A percentile compares a stretch with the other conserved stretches of the same genome.
Evolutionary conservation across 768 basidiomycete genomes (phyloP).

Genomic region (Xerocomellus amylosporus): DNA sequence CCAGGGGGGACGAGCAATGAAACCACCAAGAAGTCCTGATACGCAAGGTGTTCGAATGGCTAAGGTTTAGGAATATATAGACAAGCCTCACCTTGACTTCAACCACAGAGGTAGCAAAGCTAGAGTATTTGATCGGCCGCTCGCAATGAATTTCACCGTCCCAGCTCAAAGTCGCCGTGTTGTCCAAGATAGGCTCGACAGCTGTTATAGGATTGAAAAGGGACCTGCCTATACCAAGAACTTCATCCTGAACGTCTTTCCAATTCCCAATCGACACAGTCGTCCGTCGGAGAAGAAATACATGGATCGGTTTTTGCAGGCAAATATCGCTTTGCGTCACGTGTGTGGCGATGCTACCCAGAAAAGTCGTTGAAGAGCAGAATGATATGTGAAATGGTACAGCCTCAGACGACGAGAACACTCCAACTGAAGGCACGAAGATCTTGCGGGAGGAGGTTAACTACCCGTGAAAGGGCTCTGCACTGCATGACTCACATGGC

Average conservation of each 20-base stretch:
- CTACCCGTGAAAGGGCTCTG: not conserved
- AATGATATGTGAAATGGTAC: constrained; percentile 70
- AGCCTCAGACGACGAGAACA: constrained; percentile 52
- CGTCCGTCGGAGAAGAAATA: constrained; percentile 56
- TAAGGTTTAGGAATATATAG: not conserved
- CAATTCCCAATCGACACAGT: constrained; percentile 33
- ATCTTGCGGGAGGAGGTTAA: constrained; percentile 38
- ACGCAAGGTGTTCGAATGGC: not conserved
- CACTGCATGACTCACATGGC: constrained; percentile 25
- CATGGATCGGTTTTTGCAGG: constrained; percentile 38
- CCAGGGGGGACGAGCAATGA: constrained; percentile 41
- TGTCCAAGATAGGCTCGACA: constrained; percentile 25
- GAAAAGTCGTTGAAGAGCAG: constrained; percentile 43
- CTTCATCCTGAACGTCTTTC: constrained; percentile 21
- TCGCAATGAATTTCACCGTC: constrained; percentile 52
- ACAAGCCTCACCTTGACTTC: constrained; percentile 45
- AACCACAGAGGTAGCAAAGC: constrained; percentile 49
- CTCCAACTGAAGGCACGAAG: constrained; percentile 58
- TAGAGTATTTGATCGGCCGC: constrained; percentile 39
- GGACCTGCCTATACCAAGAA: constrained; percentile 49
- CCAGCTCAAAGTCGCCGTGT: constrained; percentile 52
- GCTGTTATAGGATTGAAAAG: constrained; percentile 37
- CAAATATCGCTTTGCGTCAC: constrained; percentile 7
- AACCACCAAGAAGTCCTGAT: constrained; percentile 60
- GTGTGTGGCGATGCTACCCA: constrained; percentile 13